Conservation (phyloP, 163 green algal species). For the Volvox carteri region DNA sequence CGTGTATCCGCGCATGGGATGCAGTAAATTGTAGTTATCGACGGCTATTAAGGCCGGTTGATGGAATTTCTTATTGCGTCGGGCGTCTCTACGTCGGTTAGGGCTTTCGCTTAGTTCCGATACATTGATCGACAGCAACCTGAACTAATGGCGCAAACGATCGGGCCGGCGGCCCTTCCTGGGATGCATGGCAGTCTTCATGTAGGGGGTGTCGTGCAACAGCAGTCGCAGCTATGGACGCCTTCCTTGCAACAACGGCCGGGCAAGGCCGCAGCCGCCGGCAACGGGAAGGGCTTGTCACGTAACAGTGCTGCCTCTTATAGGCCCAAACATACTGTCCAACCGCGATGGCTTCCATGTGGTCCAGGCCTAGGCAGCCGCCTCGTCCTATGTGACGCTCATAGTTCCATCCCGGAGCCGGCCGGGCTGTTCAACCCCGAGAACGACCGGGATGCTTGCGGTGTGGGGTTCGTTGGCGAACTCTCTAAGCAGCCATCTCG, state of each 20-base stretch:
- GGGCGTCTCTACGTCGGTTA: background rate
- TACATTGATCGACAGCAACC: conserved; percentile 18
- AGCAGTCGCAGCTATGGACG: background rate
- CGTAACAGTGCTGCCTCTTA: background rate
- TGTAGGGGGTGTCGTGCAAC: background rate
- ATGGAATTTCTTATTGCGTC: background rate
- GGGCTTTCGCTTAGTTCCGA: conserved; percentile 25
- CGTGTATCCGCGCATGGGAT: background rate
- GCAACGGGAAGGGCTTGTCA: background rate
- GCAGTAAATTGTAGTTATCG: background rate
- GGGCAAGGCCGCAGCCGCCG: conserved; percentile 5
- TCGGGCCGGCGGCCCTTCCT: conserved; percentile 38
- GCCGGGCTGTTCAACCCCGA: conserved; percentile 85
- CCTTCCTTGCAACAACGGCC: background rate
- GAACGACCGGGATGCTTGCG: conserved; percentile 93
- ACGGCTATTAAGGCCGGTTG: background rate
- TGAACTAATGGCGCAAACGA: conserved; percentile 29
- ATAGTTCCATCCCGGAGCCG: conserved; percentile 60
- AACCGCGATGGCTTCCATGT: conserved; percentile 38
- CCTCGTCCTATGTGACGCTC: conserved; percentile 58
- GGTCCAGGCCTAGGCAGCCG: conserved; percentile 52
- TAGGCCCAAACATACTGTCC: conserved; percentile 9
- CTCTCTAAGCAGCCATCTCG: conserved; percentile 81
- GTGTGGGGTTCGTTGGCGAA: conserved; percentile 96
- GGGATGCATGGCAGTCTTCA: conserved; percentile 5